Conservation (phyloP, 345 rosid genomes). For the Toxicodendron radicans region DNA sequence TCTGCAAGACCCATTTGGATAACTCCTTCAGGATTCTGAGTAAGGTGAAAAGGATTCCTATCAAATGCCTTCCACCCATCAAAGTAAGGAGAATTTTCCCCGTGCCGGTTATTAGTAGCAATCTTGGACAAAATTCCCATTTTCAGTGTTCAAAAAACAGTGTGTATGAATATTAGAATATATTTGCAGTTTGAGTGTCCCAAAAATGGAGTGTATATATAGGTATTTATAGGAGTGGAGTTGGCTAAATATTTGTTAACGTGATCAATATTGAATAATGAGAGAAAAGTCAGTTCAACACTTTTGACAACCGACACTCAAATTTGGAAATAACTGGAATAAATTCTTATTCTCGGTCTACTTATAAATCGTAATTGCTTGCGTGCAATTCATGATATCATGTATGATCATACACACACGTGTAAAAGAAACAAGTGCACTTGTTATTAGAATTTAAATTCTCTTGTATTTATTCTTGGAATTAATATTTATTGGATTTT, state of each 20-base stretch:
- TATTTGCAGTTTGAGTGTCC: no score
- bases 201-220: no score
- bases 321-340: neutral
- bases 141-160: neutral
- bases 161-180: neutral
- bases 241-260: no score
- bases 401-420: neutral
- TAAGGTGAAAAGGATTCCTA: slow-evolving; percentile 58
- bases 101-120: slow-evolving; percentile 59
- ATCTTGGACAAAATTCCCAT: slow-evolving; percentile 49
- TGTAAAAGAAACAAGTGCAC: neutral
- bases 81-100: slow-evolving; percentile 78
- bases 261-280: neutral
- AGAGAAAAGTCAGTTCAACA: neutral
- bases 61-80: slow-evolving; percentile 89
- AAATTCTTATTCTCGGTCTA: neutral
- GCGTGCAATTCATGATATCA: slow-evolving; percentile 8
- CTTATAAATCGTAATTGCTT: slow-evolving; percentile 12
- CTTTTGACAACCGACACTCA: neutral
- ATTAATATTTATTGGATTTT: no score
- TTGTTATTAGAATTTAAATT: neutral
- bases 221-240: no score
- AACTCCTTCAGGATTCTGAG: slow-evolving; percentile 57
- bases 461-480: no score
- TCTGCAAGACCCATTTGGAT: slow-evolving; percentile 94